Evolutionary conservation across 2,329 filamentous ascomycete species (phyloP).

Genomic region (Neofusicoccum umdonicola): DNA sequence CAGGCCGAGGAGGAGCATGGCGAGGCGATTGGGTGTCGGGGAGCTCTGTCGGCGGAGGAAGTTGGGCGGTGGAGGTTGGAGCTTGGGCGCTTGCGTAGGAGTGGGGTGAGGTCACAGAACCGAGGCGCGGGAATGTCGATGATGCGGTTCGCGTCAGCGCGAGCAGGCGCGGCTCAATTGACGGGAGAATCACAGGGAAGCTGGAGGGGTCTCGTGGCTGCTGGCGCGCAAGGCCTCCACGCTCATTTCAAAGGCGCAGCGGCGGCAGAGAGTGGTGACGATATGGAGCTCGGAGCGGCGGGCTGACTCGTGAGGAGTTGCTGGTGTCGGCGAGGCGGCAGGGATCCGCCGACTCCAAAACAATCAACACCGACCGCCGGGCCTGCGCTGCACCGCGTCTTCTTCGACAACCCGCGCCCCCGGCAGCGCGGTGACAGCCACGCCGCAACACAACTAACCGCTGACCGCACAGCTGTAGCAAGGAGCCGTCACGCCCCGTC

Average conservation of each 20-base stretch:
- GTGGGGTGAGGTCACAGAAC: slow-evolving; percentile 11
- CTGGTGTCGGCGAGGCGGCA: neutral
- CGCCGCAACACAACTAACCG: slow-evolving; percentile 5
- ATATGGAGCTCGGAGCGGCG: neutral
- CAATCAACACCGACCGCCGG: slow-evolving; percentile 14
- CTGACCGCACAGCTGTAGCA: slow-evolving; percentile 1
- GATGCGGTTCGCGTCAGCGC: neutral
- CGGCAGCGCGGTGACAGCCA: neutral
- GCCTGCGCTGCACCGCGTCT: neutral
- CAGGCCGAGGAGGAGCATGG: slow-evolving; percentile 90
- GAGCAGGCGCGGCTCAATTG: neutral
- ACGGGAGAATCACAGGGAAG: neutral
- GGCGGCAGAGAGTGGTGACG: neutral
- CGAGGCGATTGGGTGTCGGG: neutral
- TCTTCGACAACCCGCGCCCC: neutral
- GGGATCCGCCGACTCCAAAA: slow-evolving; percentile 17
- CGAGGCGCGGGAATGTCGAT: neutral
- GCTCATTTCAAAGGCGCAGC: neutral
- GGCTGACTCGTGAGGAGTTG: slow-evolving; percentile 3
- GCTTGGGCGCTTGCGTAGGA: slow-evolving; percentile 8
- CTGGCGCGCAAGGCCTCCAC: neutral
- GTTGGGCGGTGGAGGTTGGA: slow-evolving; percentile 8
- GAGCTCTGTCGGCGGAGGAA: neutral
- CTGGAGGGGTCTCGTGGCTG: neutral
- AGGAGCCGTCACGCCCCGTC: too few relatives aligned